Percentiles rank a stretch among this genome's conserved stretches.
phyloP scores from a whole-genome alignment of 768 basidiomycete species.

The Russula sp. region DNA sequence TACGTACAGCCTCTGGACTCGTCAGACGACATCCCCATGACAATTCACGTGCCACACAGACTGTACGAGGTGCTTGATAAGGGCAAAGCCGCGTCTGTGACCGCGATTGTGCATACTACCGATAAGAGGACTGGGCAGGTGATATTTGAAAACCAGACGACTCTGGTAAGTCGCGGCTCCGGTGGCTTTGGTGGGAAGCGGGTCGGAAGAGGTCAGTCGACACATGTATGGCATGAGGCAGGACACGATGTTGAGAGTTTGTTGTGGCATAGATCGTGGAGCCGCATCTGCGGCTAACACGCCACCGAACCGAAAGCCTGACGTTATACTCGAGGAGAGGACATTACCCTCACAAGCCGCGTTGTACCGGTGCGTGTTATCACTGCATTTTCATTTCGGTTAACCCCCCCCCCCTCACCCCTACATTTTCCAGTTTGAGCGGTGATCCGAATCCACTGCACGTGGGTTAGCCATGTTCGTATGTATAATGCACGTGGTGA shows the following conservation, averaged over 20 bases:
- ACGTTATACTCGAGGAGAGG: conserved; percentile 84
- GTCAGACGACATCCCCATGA: not conserved
- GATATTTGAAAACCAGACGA: conserved; percentile 89
- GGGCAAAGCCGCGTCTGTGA: conserved; percentile 91
- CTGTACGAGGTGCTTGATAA: conserved; percentile 80
- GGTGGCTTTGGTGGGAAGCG: conserved; percentile 97
- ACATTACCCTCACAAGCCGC: conserved; percentile 81
- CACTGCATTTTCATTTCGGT: not conserved
- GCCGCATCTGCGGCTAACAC: conserved; percentile 76
- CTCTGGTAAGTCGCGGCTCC: conserved; percentile 85
- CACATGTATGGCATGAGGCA: not conserved
- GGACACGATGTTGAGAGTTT: not conserved
- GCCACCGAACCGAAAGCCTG: conserved; percentile 78
- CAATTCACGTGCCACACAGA: conserved; percentile 33
- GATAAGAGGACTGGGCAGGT: conserved; percentile 73
- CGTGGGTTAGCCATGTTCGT: conserved; percentile 37
- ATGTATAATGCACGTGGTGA: not conserved
- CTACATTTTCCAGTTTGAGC: conserved; percentile 52
- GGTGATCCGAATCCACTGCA: conserved; percentile 92
- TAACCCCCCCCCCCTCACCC: conserved; percentile 4
- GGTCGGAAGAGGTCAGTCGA: conserved; percentile 60
- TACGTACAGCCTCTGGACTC: not conserved
- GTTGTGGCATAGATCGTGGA: conserved; percentile 64
- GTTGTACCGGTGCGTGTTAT: conserved; percentile 65
- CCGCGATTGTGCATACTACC: conserved; percentile 68